Conservation (phyloP, 2,329 filamentous ascomycete genomes). For the Penicillium thymicola region DNA sequence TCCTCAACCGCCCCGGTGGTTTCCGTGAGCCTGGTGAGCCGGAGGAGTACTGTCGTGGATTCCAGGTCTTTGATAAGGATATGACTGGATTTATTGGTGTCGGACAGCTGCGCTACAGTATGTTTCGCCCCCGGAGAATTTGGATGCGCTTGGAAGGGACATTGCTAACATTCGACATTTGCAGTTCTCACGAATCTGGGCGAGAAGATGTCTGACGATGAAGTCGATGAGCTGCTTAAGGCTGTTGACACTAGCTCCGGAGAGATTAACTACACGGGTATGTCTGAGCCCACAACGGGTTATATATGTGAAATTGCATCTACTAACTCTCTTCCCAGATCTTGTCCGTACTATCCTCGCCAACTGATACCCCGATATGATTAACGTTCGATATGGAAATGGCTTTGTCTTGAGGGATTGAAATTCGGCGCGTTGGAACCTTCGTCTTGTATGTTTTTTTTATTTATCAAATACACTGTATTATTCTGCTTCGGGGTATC, state of each 20-base stretch:
- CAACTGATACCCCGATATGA: constrained; percentile 55
- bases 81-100: constrained; percentile 97
- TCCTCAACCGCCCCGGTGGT: constrained; percentile 94
- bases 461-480: constrained; percentile 9
- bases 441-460: constrained; percentile 12
- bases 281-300: constrained; percentile 29
- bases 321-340: constrained; percentile 48
- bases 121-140: constrained; percentile 14
- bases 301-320: not conserved
- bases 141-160: not conserved
- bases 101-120: constrained; percentile 88
- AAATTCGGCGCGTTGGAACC: constrained; percentile 7
- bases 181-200: constrained; percentile 89
- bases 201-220: constrained; percentile 99
- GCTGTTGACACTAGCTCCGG: constrained; percentile 93
- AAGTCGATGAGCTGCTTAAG: constrained; percentile 98
- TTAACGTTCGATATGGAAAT: constrained; percentile 19
- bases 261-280: constrained; percentile 96
- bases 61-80: constrained; percentile 99
- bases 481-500: constrained; percentile 3
- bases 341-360: constrained; percentile 83
- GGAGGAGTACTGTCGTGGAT: constrained; percentile 96
- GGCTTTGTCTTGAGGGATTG: constrained; percentile 6
- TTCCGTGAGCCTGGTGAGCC: constrained; percentile 98
- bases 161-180: constrained; percentile 2